phyloP scores from a whole-genome alignment of 441 rosid genomes.

The Eugenia klotzschiana region DNA sequence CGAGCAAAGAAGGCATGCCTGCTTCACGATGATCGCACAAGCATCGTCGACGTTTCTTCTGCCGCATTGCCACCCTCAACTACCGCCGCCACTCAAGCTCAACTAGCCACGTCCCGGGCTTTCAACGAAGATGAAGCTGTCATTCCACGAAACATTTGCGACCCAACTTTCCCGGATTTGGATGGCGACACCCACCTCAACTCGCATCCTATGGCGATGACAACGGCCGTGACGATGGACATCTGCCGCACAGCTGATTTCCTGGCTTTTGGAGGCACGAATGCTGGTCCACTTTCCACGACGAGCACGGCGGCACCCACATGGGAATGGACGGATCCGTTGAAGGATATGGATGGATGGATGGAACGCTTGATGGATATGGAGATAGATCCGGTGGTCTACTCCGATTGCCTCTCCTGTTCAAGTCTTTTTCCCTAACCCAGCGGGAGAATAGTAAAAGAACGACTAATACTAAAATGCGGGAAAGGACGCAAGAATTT shows the following conservation, averaged over 20 bases:
- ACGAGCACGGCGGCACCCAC: background rate
- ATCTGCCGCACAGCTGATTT: background rate
- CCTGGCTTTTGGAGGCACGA: background rate
- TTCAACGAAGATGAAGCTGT: background rate
- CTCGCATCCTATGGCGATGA: too few relatives aligned
- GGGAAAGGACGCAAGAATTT: too few relatives aligned
- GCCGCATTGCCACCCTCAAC: rapidly evolving
- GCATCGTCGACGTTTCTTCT: background rate
- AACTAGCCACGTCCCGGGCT: background rate
- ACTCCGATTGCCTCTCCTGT: too few relatives aligned
- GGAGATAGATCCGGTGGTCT: background rate
- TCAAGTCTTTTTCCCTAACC: too few relatives aligned
- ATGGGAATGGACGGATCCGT: background rate
- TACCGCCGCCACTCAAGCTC: background rate
- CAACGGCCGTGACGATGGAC: background rate
- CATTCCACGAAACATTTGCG: too few relatives aligned
- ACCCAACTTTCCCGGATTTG: too few relatives aligned
- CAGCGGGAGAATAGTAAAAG: too few relatives aligned
- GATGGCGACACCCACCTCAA: too few relatives aligned
- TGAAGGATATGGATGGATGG: background rate
- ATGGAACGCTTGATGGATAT: background rate
- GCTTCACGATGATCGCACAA: background rate
- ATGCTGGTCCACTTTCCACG: background rate
- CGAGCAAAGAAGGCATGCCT: background rate
- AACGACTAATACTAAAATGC: too few relatives aligned